Evolutionary conservation across 2,329 filamentous ascomycete species (phyloP).

Genomic region (Trichophyton schoenleinii): DNA sequence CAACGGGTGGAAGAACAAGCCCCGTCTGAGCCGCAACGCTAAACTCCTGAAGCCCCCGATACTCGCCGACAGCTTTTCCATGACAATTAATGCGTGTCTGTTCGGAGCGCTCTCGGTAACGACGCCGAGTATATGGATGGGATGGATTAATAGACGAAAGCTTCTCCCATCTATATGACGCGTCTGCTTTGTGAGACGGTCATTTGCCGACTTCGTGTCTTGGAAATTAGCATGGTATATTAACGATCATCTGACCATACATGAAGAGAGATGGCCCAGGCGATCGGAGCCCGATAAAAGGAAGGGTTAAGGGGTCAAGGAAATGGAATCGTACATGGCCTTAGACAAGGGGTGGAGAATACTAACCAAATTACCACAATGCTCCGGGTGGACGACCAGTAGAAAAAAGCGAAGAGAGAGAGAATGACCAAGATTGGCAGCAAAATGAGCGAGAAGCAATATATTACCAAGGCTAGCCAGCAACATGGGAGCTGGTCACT

Average conservation of each 20-base stretch:
- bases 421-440: background rate
- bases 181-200: background rate
- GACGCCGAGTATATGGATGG: background rate
- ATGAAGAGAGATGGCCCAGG: background rate
- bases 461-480: background rate
- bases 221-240: background rate
- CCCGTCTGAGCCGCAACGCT: background rate
- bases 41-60: background rate
- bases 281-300: background rate
- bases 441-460: background rate
- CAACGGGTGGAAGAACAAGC: background rate
- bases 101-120: background rate
- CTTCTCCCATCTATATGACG: background rate
- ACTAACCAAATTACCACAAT: conserved; percentile 1
- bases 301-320: background rate
- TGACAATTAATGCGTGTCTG: background rate
- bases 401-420: background rate
- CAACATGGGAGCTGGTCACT: background rate
- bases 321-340: background rate
- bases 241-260: conserved; percentile 1
- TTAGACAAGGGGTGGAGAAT: conserved; percentile 1
- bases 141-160: background rate
- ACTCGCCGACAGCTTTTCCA: background rate
- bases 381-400: background rate
- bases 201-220: background rate